A percentile compares a stretch with the other conserved stretches of the same genome.
phyloP scores from a whole-genome alignment of 352 stramenopile species.

The Globisporangium spinosum region DNA sequence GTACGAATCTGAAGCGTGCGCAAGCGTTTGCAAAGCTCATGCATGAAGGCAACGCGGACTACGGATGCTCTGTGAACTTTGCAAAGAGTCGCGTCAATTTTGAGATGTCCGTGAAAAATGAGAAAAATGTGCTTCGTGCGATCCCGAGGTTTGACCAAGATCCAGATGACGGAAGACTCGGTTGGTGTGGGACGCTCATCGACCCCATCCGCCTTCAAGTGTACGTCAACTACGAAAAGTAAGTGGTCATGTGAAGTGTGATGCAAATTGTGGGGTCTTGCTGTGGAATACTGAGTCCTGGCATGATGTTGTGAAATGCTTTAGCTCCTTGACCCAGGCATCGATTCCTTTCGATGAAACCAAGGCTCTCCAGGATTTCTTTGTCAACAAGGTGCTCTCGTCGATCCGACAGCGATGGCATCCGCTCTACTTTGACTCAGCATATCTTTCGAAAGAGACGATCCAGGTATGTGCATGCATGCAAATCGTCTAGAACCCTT shows the following conservation, averaged over 20 bases:
- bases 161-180: conserved; percentile 20
- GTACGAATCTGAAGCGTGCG: conserved; percentile 44
- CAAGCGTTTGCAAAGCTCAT: conserved; percentile 52
- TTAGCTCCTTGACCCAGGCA: conserved; percentile 27
- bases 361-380: conserved; percentile 42
- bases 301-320: background rate
- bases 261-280: conserved; percentile 17
- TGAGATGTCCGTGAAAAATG: conserved; percentile 10
- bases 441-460: conserved; percentile 32
- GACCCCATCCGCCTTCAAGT: conserved; percentile 52
- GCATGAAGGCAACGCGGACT: conserved; percentile 57
- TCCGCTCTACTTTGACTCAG: conserved; percentile 54
- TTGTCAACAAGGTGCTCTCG: conserved; percentile 63
- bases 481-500: background rate
- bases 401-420: conserved; percentile 70
- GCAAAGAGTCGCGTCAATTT: conserved; percentile 73
- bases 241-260: conserved; percentile 8
- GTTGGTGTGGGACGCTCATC: conserved; percentile 72
- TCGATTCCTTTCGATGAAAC: conserved; percentile 63
- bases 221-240: conserved; percentile 81
- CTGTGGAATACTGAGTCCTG: background rate
- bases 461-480: conserved; percentile 28
- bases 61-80: conserved; percentile 30
- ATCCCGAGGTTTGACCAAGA: conserved; percentile 24
- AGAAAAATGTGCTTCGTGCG: background rate